Percentiles rank a stretch among this genome's conserved stretches.
Conservation (phyloP, 129 eudicot genomes). For the Ambrosia artemisiifolia region DNA sequence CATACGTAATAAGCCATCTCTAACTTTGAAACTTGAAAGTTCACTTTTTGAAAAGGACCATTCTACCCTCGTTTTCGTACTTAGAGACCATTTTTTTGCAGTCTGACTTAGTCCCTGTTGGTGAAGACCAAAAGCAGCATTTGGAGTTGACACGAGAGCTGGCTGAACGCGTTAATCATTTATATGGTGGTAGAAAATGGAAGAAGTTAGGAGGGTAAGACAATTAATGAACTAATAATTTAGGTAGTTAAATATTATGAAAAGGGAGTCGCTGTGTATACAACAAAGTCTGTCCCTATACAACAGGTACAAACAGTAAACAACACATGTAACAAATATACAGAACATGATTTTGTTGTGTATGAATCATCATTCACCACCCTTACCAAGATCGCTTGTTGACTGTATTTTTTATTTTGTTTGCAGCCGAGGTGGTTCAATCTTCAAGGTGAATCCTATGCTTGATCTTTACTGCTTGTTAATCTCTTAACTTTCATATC, state of each 20-base stretch:
- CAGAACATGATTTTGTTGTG: not conserved
- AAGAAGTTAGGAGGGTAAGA: conserved; percentile 97
- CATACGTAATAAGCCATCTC: not conserved
- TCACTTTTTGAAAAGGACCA: not conserved
- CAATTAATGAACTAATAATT: not conserved
- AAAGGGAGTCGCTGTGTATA: not conserved
- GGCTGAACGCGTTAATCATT: conserved; percentile 83
- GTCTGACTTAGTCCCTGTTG: conserved; percentile 99
- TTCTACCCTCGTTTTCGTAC: conserved; percentile 1
- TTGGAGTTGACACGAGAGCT: conserved; percentile 84
- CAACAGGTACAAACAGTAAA: not conserved
- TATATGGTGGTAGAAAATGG: conserved; percentile 98
- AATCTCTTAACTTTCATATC: too few relatives aligned
- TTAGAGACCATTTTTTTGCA: conserved; percentile 42
- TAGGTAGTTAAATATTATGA: not conserved
- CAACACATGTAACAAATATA: not conserved
- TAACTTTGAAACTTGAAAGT: conserved; percentile 13
- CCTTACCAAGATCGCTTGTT: not conserved
- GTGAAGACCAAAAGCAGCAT: conserved; percentile 97
- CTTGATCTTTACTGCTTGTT: not conserved
- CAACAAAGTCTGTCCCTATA: not conserved
- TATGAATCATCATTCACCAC: not conserved
- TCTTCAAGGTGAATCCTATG: conserved; percentile 63
- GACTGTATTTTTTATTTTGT: conserved; percentile 19
- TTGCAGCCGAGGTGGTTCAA: conserved; percentile 81